Evolutionary conservation across 2,329 filamentous ascomycete genomes (phyloP), one percentile per base, ranked within the genome.

Genomic region (Epichloe elymi): DNA sequence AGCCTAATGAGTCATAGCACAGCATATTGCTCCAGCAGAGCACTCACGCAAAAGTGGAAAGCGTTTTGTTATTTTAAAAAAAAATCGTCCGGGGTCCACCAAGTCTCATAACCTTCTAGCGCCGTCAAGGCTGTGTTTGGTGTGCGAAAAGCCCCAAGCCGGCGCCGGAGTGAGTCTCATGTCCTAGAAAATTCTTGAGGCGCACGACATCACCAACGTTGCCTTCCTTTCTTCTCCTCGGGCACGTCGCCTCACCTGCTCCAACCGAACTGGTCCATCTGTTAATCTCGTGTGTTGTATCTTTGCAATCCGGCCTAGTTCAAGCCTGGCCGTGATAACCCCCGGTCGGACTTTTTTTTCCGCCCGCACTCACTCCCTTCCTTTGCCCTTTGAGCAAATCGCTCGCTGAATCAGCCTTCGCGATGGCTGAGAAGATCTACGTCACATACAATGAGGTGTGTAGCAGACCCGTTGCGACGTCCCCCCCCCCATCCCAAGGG

Each of bases 361-460:
- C 26, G 26, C 26, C 26, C 26, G 8, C 26, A 4, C 8, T 30
- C 26, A 30, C 26, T 30, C 26, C 26, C 3, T 30, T 30, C 26
- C 8, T 30, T 30, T 30, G 26, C 8, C 26, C 26, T 30, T 30
- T 30, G 26, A 30, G 8, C 26, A 30, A 30, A 30, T 30, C 26
- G 26, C 8, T 30, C 26, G 8, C 26, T 4, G 26, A 8, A 30
- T 10, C 3, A 30, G 2, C 44, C n/a, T 11, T 38, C 70, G 84
- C 73, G 54, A 90, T 90, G 85, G 79, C 86, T 58, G 77, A 91
- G 70, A 94, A 94, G 69, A 70, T 89, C 67, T 94, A 91, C 73
- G 82, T 93, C 66, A 93, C 87, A 60, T 95, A 95, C 72, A 95
- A 94, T 69, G 82, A 93, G 80, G 87, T 90, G 74, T 68, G 80